Conservation (phyloP, 768 basidiomycete species). For the Phylloporus rhodoxanthus region DNA sequence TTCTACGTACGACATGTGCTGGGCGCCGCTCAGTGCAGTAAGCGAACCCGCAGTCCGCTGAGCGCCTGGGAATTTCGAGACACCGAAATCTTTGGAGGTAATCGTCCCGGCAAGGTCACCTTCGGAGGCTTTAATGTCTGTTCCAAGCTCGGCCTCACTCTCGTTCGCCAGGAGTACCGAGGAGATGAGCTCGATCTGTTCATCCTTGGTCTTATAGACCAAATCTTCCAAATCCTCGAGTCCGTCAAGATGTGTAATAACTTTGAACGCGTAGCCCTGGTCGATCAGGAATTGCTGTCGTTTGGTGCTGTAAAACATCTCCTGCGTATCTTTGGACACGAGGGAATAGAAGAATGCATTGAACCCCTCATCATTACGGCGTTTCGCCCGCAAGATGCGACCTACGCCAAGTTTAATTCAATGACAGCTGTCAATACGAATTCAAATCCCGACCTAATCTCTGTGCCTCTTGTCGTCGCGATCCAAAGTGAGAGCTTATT, state of each 20-base stretch:
- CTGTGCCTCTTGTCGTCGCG: constrained; percentile 96
- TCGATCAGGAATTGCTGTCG: constrained; percentile 98
- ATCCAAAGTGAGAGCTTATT: constrained; percentile 98
- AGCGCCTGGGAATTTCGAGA: constrained; percentile 54
- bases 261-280: constrained; percentile 99
- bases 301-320: constrained; percentile 99
- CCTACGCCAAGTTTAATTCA: constrained; percentile 40
- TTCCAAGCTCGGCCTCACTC: constrained; percentile 80
- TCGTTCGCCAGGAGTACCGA: constrained; percentile 90
- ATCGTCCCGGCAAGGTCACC: constrained; percentile 82
- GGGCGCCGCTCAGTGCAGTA: constrained; percentile 78
- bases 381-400: constrained; percentile 93
- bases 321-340: constrained; percentile 97
- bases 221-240: constrained; percentile 79
- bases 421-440: constrained; percentile 10
- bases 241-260: constrained; percentile 96
- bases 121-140: constrained; percentile 76
- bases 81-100: constrained; percentile 82
- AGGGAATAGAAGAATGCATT: constrained; percentile 99
- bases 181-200: constrained; percentile 95
- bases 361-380: constrained; percentile 98
- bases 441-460: constrained; percentile 60
- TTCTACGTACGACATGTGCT: constrained; percentile 90
- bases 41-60: constrained; percentile 80
- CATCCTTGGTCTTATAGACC: constrained; percentile 85